phyloP scores from a whole-genome alignment of 1,284 basidiomycete genomes.

The Heterobasidion parviporum region DNA sequence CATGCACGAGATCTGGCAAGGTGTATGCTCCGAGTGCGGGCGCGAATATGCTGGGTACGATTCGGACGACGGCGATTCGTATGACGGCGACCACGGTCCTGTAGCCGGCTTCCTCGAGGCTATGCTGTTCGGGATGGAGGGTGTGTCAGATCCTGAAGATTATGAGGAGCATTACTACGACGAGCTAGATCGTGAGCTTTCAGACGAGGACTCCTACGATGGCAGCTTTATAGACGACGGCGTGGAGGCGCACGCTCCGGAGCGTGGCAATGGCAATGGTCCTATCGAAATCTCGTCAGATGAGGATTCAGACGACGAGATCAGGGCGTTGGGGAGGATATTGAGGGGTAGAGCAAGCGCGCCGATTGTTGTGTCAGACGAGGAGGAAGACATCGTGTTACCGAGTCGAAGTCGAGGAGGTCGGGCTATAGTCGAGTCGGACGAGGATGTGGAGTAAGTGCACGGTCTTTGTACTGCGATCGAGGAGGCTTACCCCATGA shows the following conservation, averaged over 20 bases:
- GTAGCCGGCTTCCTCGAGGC: not conserved
- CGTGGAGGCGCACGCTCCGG: slow-evolving; percentile 32
- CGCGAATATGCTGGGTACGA: slow-evolving; percentile 33
- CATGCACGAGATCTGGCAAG: slow-evolving; percentile 66
- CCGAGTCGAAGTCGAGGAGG: not conserved
- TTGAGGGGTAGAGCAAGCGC: not conserved
- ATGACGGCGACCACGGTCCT: not conserved
- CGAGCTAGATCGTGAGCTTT: not conserved
- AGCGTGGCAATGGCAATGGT: slow-evolving; percentile 10
- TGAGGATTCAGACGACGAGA: not conserved
- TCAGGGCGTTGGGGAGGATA: not conserved
- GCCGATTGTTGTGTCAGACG: not conserved
- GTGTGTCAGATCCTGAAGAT: not conserved
- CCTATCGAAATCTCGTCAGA: slow-evolving; percentile 5
- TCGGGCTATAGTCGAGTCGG: not conserved
- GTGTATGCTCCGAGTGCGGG: slow-evolving; percentile 50
- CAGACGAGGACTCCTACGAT: slow-evolving; percentile 16
- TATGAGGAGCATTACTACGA: not conserved
- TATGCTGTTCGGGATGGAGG: not conserved
- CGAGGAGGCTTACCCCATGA: not conserved
- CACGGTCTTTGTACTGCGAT: not conserved
- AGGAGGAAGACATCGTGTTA: not conserved
- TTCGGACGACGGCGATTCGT: not conserved
- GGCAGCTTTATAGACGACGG: slow-evolving; percentile 25
- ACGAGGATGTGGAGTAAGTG: slow-evolving; percentile 5